Evolutionary conservation across 345 rosid species (phyloP), one percentile per base, ranked within the genome.

Genomic region (Eucalyptus grandis): DNA sequence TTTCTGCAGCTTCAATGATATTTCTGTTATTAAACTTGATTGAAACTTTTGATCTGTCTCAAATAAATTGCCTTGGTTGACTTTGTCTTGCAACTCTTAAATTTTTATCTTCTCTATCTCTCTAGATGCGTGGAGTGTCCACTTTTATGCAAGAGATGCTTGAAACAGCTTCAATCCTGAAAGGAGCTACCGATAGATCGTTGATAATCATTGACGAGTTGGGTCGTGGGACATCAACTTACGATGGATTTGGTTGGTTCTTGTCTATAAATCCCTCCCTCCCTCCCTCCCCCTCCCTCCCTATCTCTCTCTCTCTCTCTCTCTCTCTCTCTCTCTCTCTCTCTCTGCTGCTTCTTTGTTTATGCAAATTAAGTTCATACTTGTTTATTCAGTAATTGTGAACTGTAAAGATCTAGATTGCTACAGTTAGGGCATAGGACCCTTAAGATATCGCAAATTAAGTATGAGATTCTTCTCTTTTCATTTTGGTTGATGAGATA

Each of bases 81-180:
- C 21, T 31, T 86, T 31, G 88, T 16, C 13, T 17, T 27, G 19
- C 10, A 86, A 31, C 30, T 43, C 40, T 44, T 89, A 27, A 82
- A 53, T 80, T 87, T 65, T 16, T 53, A 54, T 88, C 14, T 89
- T 37, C 87, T 88, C 56, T 44, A 14, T 87, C 69, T 89, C 34
- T 91, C 49, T 89, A 98, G 99, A 91, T 96, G 53, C 99, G 96
- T 11, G 99, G 99, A 89, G 98, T 98, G 90, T 98, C 99, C 90
- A 97, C 99, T 53, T 98, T 98, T 92, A 97, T 97, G 99, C 99
- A 98, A 98, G 99, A 98, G 94, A 98, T 98, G 99, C 99, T 98
- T 91, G 99, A 98, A 92, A 97, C 99, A 26, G 98, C 99, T 87
- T 98, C 99, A 34, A 96, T 98, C 91, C 90, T 98, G 89, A 96